Evolutionary conservation across 1,284 basidiomycete genomes (phyloP), one percentile per base, ranked within the genome.

Genomic region (Vanrija sp.): DNA sequence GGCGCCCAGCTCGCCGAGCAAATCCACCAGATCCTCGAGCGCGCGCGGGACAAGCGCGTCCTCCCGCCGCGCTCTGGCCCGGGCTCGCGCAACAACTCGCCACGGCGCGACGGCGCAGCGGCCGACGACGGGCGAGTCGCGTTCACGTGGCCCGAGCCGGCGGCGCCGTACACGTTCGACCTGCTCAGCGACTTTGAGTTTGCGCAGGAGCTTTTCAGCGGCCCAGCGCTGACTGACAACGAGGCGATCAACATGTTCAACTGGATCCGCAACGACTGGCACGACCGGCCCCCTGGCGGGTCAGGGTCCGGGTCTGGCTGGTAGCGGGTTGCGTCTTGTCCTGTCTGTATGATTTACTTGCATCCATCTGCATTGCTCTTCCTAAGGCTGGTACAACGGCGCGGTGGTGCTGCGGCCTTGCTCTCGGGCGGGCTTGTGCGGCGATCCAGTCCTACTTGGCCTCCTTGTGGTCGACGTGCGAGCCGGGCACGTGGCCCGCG

Each of bases 181-280:
- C 31, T 51, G 45, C 24, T 49, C 20, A 14, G 23, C 20, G 50
- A 52, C 27, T 52, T 47, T 27, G 9, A 45, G 27, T 50, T 50
- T 23, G 41, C 49, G 9, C 38, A 46, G 2, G 50, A 52, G n/a
- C 25, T 52, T 38, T 47, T 52, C 38, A 41, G 41, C n/a, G 45
- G 44, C 15, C 15, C 39, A 4, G 19, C 15, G 19, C 38, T 51
- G 7, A 51, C 23, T 24, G 49, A 51, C 20, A 24, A 22, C 18
- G 49, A 51, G 18, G 49, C 45, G 37, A 51, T 31, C 31, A 31
- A 31, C 31, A 31, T 31, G 31, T 31, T 31, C 31, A 31, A 31
- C 31, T 31, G 31, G 31, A 31, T 31, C 31, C 9, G 31, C 10
- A 31, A 31, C 12, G 31, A 31, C 31, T 31, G 31, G 31, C 31